phyloP scores from a whole-genome alignment of 148 eudicot species.

The Chenopodium album region DNA sequence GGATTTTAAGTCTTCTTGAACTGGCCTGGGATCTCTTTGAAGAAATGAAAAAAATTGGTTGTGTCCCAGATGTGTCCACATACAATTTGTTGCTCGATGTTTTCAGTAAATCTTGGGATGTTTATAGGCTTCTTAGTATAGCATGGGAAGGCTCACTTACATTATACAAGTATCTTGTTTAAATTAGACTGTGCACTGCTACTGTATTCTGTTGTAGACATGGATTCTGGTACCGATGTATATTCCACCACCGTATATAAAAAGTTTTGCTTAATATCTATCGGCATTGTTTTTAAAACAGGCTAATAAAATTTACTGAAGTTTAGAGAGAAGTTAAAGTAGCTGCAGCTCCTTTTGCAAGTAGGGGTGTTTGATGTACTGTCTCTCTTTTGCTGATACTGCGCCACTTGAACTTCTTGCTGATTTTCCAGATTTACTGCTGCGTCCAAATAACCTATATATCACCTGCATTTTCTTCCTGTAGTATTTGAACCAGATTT shows the following conservation, averaged over 20 bases:
- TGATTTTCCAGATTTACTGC: too few species aligned
- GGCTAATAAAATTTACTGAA: too few species aligned
- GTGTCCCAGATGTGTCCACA: conserved; percentile 63
- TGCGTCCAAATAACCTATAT: too few species aligned
- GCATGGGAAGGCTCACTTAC: not conserved
- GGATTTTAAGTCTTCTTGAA: conserved; percentile 39
- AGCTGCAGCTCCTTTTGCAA: too few species aligned
- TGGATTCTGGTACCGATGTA: not conserved
- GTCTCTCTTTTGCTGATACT: too few species aligned
- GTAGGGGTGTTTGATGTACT: too few species aligned
- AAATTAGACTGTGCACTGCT: not conserved
- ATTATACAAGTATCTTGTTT: not conserved
- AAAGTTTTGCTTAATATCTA: not conserved
- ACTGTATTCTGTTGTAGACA: not conserved
- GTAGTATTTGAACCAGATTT: too few species aligned
- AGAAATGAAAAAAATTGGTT: conserved; percentile 74
- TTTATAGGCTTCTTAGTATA: conserved; percentile 40
- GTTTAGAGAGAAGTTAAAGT: too few species aligned
- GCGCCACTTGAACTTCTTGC: too few species aligned
- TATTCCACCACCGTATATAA: not conserved
- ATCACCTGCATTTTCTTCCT: too few species aligned
- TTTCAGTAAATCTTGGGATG: conserved; percentile 67
- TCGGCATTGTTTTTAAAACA: too few species aligned
- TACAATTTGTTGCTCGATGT: conserved; percentile 84
- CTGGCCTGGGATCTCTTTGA: conserved; percentile 65